Evolutionary conservation across 2,329 filamentous ascomycete genomes (phyloP).

Genomic region (Ilyonectria mors-panacis): DNA sequence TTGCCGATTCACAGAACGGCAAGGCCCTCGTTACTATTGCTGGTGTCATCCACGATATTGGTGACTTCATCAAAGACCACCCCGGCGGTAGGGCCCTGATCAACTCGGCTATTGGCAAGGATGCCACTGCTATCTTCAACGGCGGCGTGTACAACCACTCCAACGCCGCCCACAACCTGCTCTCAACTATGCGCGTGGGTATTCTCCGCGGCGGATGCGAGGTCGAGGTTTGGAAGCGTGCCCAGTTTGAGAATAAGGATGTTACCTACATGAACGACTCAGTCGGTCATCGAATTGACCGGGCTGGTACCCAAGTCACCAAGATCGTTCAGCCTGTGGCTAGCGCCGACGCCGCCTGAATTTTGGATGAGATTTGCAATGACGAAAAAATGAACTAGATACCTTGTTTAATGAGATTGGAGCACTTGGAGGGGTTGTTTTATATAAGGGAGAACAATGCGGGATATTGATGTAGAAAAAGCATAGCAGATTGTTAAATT

Average conservation of each 20-base stretch:
- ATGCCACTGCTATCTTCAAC: conserved; percentile 92
- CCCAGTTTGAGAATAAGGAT: conserved; percentile 87
- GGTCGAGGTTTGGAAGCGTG: conserved; percentile 93
- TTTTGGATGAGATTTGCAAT: conserved; percentile 12
- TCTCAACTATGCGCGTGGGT: conserved; percentile 89
- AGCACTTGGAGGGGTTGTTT: conserved; percentile 8
- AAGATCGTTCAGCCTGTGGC: conserved; percentile 84
- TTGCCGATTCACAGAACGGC: conserved; percentile 81
- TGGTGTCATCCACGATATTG: conserved; percentile 88
- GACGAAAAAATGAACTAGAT: conserved; percentile 37
- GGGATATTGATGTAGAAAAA: neutral
- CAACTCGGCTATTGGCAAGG: conserved; percentile 85
- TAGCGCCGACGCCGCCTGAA: conserved; percentile 85
- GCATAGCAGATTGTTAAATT: too few species aligned
- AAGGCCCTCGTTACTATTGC: conserved; percentile 83
- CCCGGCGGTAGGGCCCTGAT: conserved; percentile 91
- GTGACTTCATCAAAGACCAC: conserved; percentile 88
- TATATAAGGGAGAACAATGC: neutral
- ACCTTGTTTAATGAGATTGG: conserved; percentile 33
- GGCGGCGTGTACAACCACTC: conserved; percentile 91
- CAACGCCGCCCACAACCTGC: conserved; percentile 89
- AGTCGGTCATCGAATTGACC: conserved; percentile 84
- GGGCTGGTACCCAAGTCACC: conserved; percentile 88
- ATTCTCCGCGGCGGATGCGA: conserved; percentile 89
- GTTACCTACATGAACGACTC: conserved; percentile 84